Conservation (phyloP, 208 protist genomes). For the Wallacemonas sp. region DNA sequence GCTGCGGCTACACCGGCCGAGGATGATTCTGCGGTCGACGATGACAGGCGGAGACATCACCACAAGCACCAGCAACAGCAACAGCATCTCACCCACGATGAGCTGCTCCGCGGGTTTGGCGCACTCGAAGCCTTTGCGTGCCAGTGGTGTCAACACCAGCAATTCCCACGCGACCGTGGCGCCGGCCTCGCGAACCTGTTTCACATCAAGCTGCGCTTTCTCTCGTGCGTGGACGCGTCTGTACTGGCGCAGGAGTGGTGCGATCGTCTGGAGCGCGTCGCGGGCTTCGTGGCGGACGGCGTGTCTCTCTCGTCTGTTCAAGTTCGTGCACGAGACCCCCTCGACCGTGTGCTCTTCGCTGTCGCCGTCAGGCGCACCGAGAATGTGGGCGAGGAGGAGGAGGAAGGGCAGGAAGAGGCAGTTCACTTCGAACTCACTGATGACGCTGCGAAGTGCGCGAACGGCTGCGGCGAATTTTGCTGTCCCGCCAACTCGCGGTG, state of each 20-base stretch:
- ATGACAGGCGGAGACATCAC: too few relatives aligned
- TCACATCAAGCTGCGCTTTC: conserved; percentile 5
- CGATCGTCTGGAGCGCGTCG: neutral
- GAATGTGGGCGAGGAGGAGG: neutral
- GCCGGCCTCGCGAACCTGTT: too few relatives aligned
- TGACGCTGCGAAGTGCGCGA: neutral
- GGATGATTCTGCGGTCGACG: neutral
- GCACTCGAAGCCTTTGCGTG: conserved; percentile 12
- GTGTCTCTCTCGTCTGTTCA: neutral
- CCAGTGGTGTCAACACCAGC: conserved; percentile 1
- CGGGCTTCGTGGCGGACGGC: neutral
- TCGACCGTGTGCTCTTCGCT: neutral
- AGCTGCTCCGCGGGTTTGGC: neutral
- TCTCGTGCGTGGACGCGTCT: conserved; percentile 12
- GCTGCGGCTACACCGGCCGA: neutral
- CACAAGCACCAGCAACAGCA: too few relatives aligned
- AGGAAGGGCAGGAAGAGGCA: neutral
- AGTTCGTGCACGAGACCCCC: neutral
- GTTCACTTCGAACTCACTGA: neutral
- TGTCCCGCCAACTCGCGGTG: neutral
- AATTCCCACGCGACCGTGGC: too few relatives aligned
- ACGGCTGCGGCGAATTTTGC: neutral
- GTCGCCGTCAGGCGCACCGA: neutral
- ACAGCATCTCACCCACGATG: neutral
- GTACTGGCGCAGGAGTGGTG: neutral